Conservation (phyloP, 164 flowering plant species). For the Cinnamomum micranthum region DNA sequence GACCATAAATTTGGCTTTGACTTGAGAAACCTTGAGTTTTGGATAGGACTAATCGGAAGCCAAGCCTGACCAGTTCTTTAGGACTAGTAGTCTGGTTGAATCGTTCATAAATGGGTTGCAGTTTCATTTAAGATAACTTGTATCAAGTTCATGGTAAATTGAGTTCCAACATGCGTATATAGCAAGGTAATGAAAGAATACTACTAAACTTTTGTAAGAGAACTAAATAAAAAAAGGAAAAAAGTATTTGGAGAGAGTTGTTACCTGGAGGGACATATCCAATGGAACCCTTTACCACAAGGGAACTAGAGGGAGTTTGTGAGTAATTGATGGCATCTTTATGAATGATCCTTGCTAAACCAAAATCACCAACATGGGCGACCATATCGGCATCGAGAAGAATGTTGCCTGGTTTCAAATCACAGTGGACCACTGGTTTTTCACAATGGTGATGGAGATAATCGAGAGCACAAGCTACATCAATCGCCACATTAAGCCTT, state of each 20-base stretch:
- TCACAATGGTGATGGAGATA: slow-evolving; percentile 5
- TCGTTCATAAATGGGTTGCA: too few species aligned
- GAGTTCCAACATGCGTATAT: too few species aligned
- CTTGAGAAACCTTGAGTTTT: too few species aligned
- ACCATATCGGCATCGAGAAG: not conserved
- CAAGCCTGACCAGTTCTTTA: too few species aligned
- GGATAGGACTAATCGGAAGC: too few species aligned
- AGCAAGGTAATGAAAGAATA: too few species aligned
- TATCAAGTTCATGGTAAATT: too few species aligned
- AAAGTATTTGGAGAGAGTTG: not conserved
- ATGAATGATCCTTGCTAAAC: not conserved
- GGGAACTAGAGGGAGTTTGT: not conserved
- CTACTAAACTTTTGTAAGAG: too few species aligned
- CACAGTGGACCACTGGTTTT: not conserved
- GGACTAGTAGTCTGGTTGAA: too few species aligned
- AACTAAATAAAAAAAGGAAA: not conserved
- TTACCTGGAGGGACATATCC: not conserved
- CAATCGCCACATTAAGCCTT: not conserved
- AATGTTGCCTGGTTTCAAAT: not conserved
- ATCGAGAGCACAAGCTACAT: slow-evolving; percentile 1
- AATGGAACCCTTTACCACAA: not conserved
- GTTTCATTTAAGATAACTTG: too few species aligned
- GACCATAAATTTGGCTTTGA: too few species aligned
- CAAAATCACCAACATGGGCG: not conserved
- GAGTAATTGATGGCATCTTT: too few species aligned